A percentile compares a stretch with the other conserved stretches of the same genome.
Evolutionary conservation across 176 grass and related monocot genomes (phyloP).

Genomic region (Oryza officinalis): DNA sequence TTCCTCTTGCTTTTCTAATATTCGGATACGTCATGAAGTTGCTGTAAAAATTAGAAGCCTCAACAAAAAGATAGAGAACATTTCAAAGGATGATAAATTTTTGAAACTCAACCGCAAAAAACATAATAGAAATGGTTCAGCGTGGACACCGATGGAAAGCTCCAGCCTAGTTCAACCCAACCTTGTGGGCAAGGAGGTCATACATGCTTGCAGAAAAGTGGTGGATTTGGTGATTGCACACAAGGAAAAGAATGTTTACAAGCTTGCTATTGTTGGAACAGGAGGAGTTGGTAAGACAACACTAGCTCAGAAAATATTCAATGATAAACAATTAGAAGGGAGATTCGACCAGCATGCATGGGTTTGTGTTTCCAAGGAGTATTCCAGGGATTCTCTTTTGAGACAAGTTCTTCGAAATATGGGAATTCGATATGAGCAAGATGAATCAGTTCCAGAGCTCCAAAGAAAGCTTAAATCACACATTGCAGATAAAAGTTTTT

Average conservation of each 20-base stretch:
- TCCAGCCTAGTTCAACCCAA: constrained; percentile 28
- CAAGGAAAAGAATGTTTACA: background rate
- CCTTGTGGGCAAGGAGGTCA: constrained; percentile 34
- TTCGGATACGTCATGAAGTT: background rate
- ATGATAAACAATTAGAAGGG: background rate
- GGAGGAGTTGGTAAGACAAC: constrained; percentile 42
- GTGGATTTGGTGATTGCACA: constrained; percentile 4
- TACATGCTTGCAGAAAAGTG: background rate
- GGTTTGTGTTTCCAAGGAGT: constrained; percentile 29
- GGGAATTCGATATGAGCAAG: background rate
- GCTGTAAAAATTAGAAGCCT: background rate
- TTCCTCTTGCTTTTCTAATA: background rate
- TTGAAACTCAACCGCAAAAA: background rate
- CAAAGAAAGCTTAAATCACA: background rate
- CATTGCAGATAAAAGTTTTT: constrained; percentile 26
- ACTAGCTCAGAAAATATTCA: constrained; percentile 37
- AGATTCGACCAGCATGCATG: constrained; percentile 21
- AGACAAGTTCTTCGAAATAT: constrained; percentile 11
- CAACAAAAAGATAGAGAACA: constrained; percentile 14
- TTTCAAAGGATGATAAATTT: background rate
- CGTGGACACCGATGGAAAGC: background rate
- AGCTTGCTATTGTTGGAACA: constrained; percentile 27
- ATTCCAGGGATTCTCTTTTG: background rate
- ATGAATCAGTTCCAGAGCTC: constrained; percentile 28
- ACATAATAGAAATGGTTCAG: background rate